Percentiles rank a stretch among this genome's conserved stretches.
Evolutionary conservation across 345 rosid genomes (phyloP).

Genomic region (Stellera chamaejasme): DNA sequence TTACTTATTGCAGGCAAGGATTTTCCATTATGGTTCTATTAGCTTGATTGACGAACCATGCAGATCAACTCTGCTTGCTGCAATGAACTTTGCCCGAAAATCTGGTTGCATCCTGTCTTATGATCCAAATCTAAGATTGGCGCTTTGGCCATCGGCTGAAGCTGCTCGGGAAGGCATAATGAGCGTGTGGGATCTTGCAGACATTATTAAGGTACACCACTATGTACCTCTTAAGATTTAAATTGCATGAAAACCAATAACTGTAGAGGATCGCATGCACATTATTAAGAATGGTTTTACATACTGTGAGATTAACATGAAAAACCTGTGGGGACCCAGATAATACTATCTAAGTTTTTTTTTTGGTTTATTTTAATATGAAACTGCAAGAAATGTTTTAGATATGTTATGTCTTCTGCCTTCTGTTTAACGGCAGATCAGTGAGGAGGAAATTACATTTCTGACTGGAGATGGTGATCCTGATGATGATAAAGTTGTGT

Average conservation of each 20-base stretch:
- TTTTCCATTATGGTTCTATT: constrained; percentile 95
- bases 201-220: constrained; percentile 64
- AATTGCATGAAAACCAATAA: neutral
- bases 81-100: constrained; percentile 67
- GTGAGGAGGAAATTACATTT: constrained; percentile 89
- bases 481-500: constrained; percentile 53
- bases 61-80: constrained; percentile 88
- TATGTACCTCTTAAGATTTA: neutral
- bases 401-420: neutral
- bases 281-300: neutral
- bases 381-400: neutral
- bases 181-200: constrained; percentile 92
- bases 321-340: too few relatives aligned
- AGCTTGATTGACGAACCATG: constrained; percentile 96
- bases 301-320: neutral
- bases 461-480: constrained; percentile 62
- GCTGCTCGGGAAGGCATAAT: constrained; percentile 77
- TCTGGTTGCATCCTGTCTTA: constrained; percentile 84
- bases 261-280: too few relatives aligned
- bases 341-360: too few relatives aligned
- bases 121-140: constrained; percentile 89
- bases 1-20: constrained; percentile 53
- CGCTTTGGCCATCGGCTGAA: constrained; percentile 85
- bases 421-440: constrained; percentile 44
- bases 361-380: neutral